A percentile compares a stretch with the other conserved stretches of the same genome.
Conservation (phyloP, 78 protist species). For the Tieghemostelium lacteum region DNA sequence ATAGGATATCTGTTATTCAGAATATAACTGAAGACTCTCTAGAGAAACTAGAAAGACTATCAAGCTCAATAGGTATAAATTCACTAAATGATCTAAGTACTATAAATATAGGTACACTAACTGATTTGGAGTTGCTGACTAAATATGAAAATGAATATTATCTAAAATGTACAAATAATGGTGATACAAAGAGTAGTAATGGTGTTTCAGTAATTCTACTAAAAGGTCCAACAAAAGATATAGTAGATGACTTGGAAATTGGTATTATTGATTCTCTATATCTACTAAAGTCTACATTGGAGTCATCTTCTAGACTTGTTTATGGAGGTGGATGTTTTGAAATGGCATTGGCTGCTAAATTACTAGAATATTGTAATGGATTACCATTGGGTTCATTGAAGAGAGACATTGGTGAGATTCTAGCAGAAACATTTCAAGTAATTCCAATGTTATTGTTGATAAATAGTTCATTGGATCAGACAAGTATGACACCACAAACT, state of each 20-base stretch:
- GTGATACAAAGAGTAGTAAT: neutral
- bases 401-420: neutral
- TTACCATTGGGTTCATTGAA: neutral
- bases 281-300: slow-evolving; percentile 50
- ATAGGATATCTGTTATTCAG: slow-evolving; percentile 17
- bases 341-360: slow-evolving; percentile 26
- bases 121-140: neutral
- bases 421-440: slow-evolving; percentile 11
- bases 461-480: neutral
- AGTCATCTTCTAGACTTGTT: slow-evolving; percentile 29
- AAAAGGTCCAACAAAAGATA: slow-evolving; percentile 69
- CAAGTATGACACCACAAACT: neutral
- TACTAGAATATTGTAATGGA: neutral
- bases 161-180: slow-evolving; percentile 3
- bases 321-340: slow-evolving; percentile 77
- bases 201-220: slow-evolving; percentile 25
- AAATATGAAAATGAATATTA: slow-evolving; percentile 29
- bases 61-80: slow-evolving; percentile 7
- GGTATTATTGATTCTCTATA: slow-evolving; percentile 58
- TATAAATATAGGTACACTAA: neutral
- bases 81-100: neutral
- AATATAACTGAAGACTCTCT: neutral
- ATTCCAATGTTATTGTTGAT: slow-evolving; percentile 19
- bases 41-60: neutral
- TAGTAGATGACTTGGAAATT: slow-evolving; percentile 65